These are phyloP conservation scores for Obba rivulosa DNA, from an alignment of 768 basidiomycete genomes.

Conservation along the genomic window DNA sequence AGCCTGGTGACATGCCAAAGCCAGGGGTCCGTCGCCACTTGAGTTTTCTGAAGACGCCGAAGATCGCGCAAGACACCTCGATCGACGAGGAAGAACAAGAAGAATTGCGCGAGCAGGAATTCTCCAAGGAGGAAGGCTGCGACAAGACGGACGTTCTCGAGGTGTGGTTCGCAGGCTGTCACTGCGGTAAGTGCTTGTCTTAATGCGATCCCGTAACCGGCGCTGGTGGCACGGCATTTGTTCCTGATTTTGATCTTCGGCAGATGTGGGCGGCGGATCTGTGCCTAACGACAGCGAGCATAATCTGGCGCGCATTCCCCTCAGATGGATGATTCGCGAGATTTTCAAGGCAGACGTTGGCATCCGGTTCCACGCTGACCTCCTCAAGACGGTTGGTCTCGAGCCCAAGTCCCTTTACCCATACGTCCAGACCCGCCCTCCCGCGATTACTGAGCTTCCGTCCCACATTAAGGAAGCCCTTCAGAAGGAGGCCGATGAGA, in stretches of 20 bases:
- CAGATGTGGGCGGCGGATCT: conserved; percentile 75
- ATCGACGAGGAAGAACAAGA: conserved; percentile 25
- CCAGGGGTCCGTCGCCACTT: conserved; percentile 9
- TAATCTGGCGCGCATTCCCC: conserved; percentile 62
- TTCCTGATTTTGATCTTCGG: not conserved
- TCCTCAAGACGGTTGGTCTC: conserved; percentile 26
- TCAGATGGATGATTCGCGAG: conserved; percentile 56
- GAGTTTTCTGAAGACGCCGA: not conserved
- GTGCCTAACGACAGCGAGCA: conserved; percentile 51
- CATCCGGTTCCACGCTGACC: conserved; percentile 31
- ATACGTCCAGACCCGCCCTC: conserved; percentile 18
- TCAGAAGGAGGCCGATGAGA: not conserved
- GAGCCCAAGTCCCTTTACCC: conserved; percentile 24
- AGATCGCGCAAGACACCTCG: not conserved
- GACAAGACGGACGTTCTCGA: conserved; percentile 57
- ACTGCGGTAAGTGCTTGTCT: conserved; percentile 47
- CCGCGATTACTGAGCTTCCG: conserved; percentile 7
- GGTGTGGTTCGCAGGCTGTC: conserved; percentile 78
- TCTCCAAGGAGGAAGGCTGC: conserved; percentile 27
- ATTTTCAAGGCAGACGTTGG: conserved; percentile 41
- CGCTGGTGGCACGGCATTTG: not conserved
- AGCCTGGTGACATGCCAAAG: conserved; percentile 45
- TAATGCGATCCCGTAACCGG: not conserved
- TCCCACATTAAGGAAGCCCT: not conserved
- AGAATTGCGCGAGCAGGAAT: conserved; percentile 38